These are phyloP conservation scores for Alnus rubra DNA, from an alignment of 306 rosid genomes.

Conservation along the genomic window DNA sequence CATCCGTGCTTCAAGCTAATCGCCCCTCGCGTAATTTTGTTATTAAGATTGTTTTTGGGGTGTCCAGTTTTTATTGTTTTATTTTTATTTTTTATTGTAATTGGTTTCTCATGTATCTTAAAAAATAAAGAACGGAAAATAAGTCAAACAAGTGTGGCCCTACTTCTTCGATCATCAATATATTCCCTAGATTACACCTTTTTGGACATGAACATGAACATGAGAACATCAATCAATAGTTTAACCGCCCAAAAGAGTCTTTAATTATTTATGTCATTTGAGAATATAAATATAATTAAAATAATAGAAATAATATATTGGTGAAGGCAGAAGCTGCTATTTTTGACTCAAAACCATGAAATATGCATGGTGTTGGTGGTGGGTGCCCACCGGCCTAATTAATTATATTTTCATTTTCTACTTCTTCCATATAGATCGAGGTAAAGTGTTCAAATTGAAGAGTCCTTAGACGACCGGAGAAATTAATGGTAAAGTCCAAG, in stretches of 20 bases:
- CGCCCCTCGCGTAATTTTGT: no score
- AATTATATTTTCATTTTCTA: background rate
- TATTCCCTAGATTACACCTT: constrained; percentile 2
- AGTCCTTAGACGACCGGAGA: background rate
- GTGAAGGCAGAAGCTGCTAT: background rate
- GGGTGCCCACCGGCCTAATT: background rate
- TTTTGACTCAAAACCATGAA: constrained; percentile 3
- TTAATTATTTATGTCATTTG: background rate
- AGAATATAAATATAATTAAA: background rate
- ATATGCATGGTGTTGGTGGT: background rate
- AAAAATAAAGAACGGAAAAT: background rate
- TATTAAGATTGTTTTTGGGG: no score
- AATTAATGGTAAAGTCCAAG: background rate
- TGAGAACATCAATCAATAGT: background rate
- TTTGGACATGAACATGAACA: background rate
- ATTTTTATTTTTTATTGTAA: no score
- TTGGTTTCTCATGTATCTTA: no score
- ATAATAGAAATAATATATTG: background rate
- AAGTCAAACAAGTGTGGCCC: constrained; percentile 6
- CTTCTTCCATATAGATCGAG: background rate
- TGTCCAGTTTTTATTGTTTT: no score
- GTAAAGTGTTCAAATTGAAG: background rate
- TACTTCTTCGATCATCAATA: constrained; percentile 6
- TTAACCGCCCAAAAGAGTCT: background rate
- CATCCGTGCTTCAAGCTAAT: no score